Evolutionary conservation across 2,329 filamentous ascomycete species (phyloP).

Genomic region (Penicillium italicum): DNA sequence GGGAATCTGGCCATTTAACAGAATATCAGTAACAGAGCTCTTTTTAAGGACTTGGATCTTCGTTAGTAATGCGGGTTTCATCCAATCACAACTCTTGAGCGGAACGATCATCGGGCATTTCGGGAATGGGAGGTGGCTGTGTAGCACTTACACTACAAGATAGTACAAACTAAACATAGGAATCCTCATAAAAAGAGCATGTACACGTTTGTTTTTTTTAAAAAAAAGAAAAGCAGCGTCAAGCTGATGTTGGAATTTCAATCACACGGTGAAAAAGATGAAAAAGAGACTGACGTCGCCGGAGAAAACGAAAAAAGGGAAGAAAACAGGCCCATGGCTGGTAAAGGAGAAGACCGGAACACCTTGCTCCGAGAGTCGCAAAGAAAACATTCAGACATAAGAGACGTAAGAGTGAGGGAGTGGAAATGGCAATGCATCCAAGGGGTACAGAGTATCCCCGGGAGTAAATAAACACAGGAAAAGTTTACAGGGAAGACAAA

Average conservation of each 20-base stretch:
- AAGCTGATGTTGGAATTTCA: slow-evolving; percentile 10
- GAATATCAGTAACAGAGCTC: background rate
- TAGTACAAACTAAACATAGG: background rate
- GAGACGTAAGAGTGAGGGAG: slow-evolving; percentile 23
- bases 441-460: slow-evolving; percentile 4
- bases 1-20: background rate
- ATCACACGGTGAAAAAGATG: background rate
- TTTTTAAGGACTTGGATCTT: background rate
- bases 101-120: background rate
- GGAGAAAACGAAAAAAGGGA: background rate
- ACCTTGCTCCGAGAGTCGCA: slow-evolving; percentile 18
- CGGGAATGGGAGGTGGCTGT: background rate
- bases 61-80: background rate
- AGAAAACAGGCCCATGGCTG: background rate
- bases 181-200: too few relatives aligned
- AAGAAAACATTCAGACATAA: slow-evolving; percentile 23
- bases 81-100: background rate
- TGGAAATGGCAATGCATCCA: slow-evolving; percentile 18
- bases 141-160: background rate
- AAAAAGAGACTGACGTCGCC: background rate
- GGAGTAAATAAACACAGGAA: slow-evolving; percentile 13
- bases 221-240: slow-evolving; percentile 2
- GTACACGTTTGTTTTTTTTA: too few relatives aligned
- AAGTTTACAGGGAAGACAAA: slow-evolving; percentile 17
- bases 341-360: slow-evolving; percentile 12